These are phyloP conservation scores for Amylostereum areolatum DNA, from an alignment of 1,284 basidiomycete species.

Conservation along the genomic window DNA sequence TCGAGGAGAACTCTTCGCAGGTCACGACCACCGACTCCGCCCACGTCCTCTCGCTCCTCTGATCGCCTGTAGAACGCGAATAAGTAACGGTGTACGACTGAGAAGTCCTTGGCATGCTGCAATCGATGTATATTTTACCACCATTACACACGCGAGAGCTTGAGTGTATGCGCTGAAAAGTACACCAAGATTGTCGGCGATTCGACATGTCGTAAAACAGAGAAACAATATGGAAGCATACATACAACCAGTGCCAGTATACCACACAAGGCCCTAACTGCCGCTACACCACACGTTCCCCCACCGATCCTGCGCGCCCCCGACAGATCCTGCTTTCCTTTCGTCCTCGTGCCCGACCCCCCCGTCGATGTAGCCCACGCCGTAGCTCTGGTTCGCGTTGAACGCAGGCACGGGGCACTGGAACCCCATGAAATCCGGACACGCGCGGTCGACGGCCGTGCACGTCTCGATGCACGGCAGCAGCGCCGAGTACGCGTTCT, in stretches of 20 bases:
- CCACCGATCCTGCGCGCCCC: slow-evolving; percentile 57
- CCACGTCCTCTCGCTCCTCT: slow-evolving; percentile 49
- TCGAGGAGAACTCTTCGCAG: slow-evolving; percentile 53
- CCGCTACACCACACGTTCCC: slow-evolving; percentile 80
- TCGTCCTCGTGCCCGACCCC: slow-evolving; percentile 35
- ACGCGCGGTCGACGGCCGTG: slow-evolving; percentile 66
- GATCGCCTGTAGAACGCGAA: too few relatives aligned
- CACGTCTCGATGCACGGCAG: slow-evolving; percentile 79
- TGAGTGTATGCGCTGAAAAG: too few relatives aligned
- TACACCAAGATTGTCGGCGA: too few relatives aligned
- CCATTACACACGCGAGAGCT: too few relatives aligned
- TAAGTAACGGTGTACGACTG: too few relatives aligned
- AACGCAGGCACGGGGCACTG: slow-evolving; percentile 60
- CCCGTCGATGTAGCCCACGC: slow-evolving; percentile 62
- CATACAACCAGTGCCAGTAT: not conserved
- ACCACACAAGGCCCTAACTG: too few relatives aligned
- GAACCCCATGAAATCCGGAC: slow-evolving; percentile 70
- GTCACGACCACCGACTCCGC: slow-evolving; percentile 56
- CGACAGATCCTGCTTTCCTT: slow-evolving; percentile 41
- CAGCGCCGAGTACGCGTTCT: slow-evolving; percentile 49
- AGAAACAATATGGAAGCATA: too few relatives aligned
- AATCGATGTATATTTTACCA: not conserved
- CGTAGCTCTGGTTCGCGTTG: slow-evolving; percentile 70
- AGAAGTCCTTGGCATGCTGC: too few relatives aligned
- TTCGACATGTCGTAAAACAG: too few relatives aligned